These are phyloP conservation scores for Populus davidiana DNA, from an alignment of 345 rosid genomes.

Conservation along the genomic window DNA sequence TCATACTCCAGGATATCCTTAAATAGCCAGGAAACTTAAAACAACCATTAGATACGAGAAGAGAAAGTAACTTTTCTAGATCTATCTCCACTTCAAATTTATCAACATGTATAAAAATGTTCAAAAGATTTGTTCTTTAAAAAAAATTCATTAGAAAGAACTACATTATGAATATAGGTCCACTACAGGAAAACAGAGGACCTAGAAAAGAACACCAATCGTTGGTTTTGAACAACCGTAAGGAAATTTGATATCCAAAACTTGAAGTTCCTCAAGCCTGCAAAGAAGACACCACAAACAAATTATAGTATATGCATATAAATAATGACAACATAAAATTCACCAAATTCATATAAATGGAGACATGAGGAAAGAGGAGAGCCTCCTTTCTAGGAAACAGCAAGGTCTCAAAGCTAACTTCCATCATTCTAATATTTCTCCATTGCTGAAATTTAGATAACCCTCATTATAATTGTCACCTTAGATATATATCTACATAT, in stretches of 20 bases:
- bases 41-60: neutral
- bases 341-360: no score
- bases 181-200: slow-evolving; percentile 17
- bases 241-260: slow-evolving; percentile 91
- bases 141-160: neutral
- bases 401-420: neutral
- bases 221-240: slow-evolving; percentile 89
- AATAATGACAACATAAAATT: neutral
- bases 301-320: neutral
- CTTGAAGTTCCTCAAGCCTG: slow-evolving; percentile 97
- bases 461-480: neutral
- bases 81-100: neutral
- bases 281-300: slow-evolving; percentile 23
- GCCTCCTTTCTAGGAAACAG: neutral
- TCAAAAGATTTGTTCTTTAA: neutral
- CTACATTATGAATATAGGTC: neutral
- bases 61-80: neutral
- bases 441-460: neutral
- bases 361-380: neutral
- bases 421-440: neutral
- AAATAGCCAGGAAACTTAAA: no score
- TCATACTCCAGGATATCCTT: neutral
- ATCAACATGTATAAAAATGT: neutral
- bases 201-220: slow-evolving; percentile 92
- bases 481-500: no score